phyloP scores from a whole-genome alignment of 164 flowering plant genomes.

The Magnolia sinica region DNA sequence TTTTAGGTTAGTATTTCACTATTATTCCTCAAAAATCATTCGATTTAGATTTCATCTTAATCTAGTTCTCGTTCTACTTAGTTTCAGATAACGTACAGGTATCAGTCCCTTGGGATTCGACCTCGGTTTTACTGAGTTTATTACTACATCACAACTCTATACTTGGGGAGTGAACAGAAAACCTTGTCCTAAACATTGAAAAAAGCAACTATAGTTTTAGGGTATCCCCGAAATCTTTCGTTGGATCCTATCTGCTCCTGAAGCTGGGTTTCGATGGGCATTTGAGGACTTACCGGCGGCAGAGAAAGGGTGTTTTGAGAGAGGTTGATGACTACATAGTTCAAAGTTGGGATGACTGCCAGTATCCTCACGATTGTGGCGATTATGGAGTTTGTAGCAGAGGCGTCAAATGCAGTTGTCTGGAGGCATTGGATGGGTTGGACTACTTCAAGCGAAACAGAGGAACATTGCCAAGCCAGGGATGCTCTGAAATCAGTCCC shows the following conservation, averaged over 20 bases:
- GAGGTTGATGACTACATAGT: background rate
- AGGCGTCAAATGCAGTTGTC: background rate
- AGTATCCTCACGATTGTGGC: constrained; percentile 23
- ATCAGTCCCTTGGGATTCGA: too few species aligned
- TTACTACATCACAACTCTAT: too few species aligned
- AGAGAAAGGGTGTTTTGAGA: background rate
- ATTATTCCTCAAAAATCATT: too few species aligned
- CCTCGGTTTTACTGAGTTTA: too few species aligned
- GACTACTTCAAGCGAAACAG: background rate
- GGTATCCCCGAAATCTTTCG: background rate
- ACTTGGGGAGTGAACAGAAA: too few species aligned
- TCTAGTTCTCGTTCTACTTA: too few species aligned
- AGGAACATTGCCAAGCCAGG: background rate
- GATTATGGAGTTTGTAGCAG: constrained; percentile 22
- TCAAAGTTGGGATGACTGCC: constrained; percentile 1
- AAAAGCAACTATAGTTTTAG: background rate
- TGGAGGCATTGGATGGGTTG: background rate
- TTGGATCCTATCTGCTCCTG: constrained; percentile 22
- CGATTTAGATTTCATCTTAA: too few species aligned
- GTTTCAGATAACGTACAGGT: too few species aligned
- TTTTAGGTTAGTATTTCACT: too few species aligned
- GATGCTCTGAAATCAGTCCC: background rate
- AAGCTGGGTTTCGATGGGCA: constrained; percentile 34
- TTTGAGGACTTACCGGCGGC: constrained; percentile 28
- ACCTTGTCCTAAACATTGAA: background rate